Evolutionary conservation across 2,329 filamentous ascomycete genomes (phyloP).

Genomic region (Colletotrichum truncatum): DNA sequence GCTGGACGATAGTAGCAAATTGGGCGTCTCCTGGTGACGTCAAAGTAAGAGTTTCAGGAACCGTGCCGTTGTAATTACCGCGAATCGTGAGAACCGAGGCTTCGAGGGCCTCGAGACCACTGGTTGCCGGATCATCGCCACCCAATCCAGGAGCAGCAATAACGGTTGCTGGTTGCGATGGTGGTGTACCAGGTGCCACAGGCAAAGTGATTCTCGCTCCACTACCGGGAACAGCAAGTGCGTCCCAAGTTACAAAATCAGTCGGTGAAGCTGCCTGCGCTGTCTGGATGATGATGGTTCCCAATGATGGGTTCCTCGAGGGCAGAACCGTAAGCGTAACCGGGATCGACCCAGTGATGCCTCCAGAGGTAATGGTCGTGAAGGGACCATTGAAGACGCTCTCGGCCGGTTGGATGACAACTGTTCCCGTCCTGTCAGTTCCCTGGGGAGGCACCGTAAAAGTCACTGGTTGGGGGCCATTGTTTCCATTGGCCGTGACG

Average conservation of each 20-base stretch:
- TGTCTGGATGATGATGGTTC: constrained; percentile 22
- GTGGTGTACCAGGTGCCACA: neutral
- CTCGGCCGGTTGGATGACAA: constrained; percentile 14
- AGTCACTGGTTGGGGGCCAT: neutral
- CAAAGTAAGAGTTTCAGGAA: constrained; percentile 4
- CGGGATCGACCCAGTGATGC: constrained; percentile 11
- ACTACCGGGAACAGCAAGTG: neutral
- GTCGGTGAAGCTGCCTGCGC: neutral
- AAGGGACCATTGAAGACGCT: constrained; percentile 17
- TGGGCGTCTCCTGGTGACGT: neutral
- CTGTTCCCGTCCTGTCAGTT: neutral
- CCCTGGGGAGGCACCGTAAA: constrained; percentile 18
- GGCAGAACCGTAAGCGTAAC: constrained; percentile 13
- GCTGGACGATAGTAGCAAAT: constrained; percentile 14
- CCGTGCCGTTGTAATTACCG: constrained; percentile 4
- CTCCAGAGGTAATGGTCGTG: constrained; percentile 18
- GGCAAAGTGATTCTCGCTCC: constrained; percentile 14
- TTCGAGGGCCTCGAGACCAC: neutral
- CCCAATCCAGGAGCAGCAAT: constrained; percentile 11
- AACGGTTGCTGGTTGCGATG: neutral
- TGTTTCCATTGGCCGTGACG: constrained; percentile 19
- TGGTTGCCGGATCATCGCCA: constrained; percentile 18
- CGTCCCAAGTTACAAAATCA: neutral
- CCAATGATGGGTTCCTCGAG: constrained; percentile 4
- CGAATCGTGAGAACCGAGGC: constrained; percentile 11